Base-by-base conservation (phyloP, 768 basidiomycete genomes). In the Suillus spraguei region DNA sequence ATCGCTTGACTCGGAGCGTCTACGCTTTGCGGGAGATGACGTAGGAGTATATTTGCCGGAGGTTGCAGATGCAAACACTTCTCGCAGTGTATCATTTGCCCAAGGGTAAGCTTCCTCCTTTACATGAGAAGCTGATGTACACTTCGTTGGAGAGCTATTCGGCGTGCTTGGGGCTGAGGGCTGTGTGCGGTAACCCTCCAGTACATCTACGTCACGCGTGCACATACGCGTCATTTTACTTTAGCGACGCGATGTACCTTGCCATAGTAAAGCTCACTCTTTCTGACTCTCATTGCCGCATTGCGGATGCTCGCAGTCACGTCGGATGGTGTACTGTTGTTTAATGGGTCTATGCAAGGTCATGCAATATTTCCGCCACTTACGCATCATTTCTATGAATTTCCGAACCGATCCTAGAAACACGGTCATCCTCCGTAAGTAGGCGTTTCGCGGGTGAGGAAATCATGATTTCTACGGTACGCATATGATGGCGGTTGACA, bases 151-250 rank as follows among this genome's bases (percentile, higher is more conserved):
- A 61, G 68, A 70, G n/a, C 67, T 54, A 50, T 63, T 39, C n/a
- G 60, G 60, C 28, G 65, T 64, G 44, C 61, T 61, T 4, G 66
- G 64, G 35, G 62, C 69, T 60, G 74, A 67, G 70, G 60, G 81
- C 81, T 65, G 76, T 72, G 59, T 81, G 79, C 58, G 81, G 78
- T 89, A 90, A 61, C 88, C 88, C 73, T 89, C 84, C 24, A 77
- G 78, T 58, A 90, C 88, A 70, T 78, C 88, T 90, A 66, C 28
- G 67, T 60, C 63, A 69, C 63, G 66, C 66, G 70, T 69, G 61
- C 64, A 46, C 66, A 61, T 66, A 60, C 69, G 72, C 64, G 71
- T 72, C 59, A 70, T 71, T 74, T 68, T 71, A 67, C 74, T 72
- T 60, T 62, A 65, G 63, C 65, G 68, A 64, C 61, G 65, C 16